Base-by-base conservation (phyloP, 441 rosid species). In the Pelargonium myrrhifolium region DNA sequence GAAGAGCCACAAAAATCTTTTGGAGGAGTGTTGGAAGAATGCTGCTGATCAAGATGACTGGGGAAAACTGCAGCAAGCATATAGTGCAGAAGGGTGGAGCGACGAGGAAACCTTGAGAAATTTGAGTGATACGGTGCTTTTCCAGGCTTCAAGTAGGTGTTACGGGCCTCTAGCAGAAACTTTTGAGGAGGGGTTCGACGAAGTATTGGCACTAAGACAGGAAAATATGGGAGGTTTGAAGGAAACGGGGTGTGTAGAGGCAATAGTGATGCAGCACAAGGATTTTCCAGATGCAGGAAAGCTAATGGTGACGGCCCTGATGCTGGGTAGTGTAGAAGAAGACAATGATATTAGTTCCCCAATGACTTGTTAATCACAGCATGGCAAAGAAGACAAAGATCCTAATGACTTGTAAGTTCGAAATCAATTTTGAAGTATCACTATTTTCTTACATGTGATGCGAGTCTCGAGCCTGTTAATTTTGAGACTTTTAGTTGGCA, bases 11-110 rank as follows among this genome's bases (percentile, higher is more conserved):
- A 81, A 72, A 69, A 82, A 70, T 76, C 93, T 92, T 39, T 72
- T 94, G 74, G 92, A 86, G 74, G 88, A 87, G 61, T 88, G 97
- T 89, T 92, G 98, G 97, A 92, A 82, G 81, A 87, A 87, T 7
- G 94, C 92, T 0, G 91, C 86, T 0, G 85, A 89, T 62, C 89
- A 74, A 71, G 96, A 92, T 10, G 88, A 87, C 59, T 94, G 99
- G 98, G 87, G 84, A 8, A 70, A 82, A 65, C 88, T 87, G 56
- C 77, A 85, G 74, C 79, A 83, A 82, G 89, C 92, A 18, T 86
- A 81, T 0, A 59, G 51, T 0, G 73, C 75, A 0, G 89, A 94
- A 81, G 99, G 98, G 20, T 91, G 97, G 97, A 86, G 88, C 17
- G 99, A 94, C 1, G 86, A 86, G 65, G 97, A 89, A 78, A 94